Evolutionary conservation across 208 protist genomes (phyloP).

Genomic region (Leishmania amazonensis): DNA sequence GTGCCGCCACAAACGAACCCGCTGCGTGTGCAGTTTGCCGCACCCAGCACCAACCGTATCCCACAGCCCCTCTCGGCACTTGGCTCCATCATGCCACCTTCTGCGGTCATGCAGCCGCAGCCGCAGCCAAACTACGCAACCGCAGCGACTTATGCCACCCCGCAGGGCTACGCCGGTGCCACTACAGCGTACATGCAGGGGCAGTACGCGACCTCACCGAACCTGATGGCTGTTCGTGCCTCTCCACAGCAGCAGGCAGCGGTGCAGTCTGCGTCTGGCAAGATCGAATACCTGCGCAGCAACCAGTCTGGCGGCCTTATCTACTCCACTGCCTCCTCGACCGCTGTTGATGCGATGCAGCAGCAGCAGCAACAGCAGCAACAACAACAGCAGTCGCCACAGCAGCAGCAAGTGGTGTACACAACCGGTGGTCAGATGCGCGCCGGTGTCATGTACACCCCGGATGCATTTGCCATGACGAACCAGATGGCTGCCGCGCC

Average conservation of each 20-base stretch:
- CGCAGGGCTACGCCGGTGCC: constrained; percentile 24
- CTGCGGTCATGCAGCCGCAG: constrained; percentile 5
- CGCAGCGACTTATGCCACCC: constrained; percentile 12
- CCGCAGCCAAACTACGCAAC: constrained; percentile 16
- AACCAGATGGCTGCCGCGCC: constrained; percentile 25
- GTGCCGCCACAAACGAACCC: constrained; percentile 88
- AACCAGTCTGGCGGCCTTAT: constrained; percentile 20
- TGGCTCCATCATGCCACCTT: constrained; percentile 15
- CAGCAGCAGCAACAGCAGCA: constrained; percentile 2
- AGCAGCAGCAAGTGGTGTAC: constrained; percentile 36
- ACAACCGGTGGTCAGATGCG: constrained; percentile 24
- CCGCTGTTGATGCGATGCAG: constrained; percentile 23
- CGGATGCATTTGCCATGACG: constrained; percentile 26
- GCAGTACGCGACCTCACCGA: constrained; percentile 24
- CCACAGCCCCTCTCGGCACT: constrained; percentile 20
- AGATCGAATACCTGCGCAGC: constrained; percentile 21
- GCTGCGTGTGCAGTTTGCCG: constrained; percentile 75
- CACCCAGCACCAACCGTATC: constrained; percentile 35
- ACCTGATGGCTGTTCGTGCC: constrained; percentile 24
- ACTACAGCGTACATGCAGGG: constrained; percentile 28
- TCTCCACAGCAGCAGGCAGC: constrained; percentile 22
- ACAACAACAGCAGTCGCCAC: constrained; percentile 17
- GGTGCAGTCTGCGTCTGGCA: constrained; percentile 22
- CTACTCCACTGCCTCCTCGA: constrained; percentile 19
- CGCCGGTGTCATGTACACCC: constrained; percentile 27